phyloP scores from a whole-genome alignment of 192 early-diverging fungal genomes.

The Linnemannia exigua region DNA sequence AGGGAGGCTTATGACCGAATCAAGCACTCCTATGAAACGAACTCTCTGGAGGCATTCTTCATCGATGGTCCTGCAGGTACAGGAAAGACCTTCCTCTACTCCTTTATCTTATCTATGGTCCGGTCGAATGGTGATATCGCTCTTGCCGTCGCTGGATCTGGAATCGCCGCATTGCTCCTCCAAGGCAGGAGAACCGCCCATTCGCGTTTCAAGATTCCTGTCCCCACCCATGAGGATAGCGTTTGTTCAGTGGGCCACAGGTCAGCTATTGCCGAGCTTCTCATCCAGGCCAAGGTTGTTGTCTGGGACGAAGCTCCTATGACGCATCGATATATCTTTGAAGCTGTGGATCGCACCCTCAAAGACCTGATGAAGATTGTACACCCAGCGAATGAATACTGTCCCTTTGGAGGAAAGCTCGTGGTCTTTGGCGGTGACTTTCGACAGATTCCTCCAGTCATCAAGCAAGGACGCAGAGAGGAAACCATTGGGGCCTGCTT shows the following conservation, averaged over 20 bases:
- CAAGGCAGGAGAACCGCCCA: slow-evolving; percentile 46
- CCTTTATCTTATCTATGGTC: too few species aligned
- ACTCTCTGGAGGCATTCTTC: neutral
- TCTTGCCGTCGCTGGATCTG: too few species aligned
- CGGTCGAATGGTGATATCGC: too few species aligned
- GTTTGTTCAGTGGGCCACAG: slow-evolving; percentile 12
- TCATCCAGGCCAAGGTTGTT: slow-evolving; percentile 30
- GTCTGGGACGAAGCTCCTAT: slow-evolving; percentile 61
- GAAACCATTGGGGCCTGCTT: slow-evolving; percentile 29
- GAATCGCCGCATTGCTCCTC: slow-evolving; percentile 43
- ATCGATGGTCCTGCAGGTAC: slow-evolving; percentile 32
- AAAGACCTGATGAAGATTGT: slow-evolving; percentile 15
- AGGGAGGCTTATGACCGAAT: slow-evolving; percentile 30
- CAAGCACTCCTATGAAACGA: neutral
- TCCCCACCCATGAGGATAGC: slow-evolving; percentile 27
- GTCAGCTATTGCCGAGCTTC: slow-evolving; percentile 3
- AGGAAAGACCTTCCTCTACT: too few species aligned
- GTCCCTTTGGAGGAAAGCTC: slow-evolving; percentile 35
- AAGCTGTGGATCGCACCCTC: slow-evolving; percentile 26
- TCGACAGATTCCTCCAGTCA: slow-evolving; percentile 33
- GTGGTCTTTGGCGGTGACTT: too few species aligned
- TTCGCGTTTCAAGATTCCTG: slow-evolving; percentile 44
- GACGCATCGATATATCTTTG: slow-evolving; percentile 14
- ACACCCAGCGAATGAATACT: neutral
- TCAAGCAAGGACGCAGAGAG: slow-evolving; percentile 12